Conservation (phyloP, 805 yeast species). For the Candida wancherniae region DNA sequence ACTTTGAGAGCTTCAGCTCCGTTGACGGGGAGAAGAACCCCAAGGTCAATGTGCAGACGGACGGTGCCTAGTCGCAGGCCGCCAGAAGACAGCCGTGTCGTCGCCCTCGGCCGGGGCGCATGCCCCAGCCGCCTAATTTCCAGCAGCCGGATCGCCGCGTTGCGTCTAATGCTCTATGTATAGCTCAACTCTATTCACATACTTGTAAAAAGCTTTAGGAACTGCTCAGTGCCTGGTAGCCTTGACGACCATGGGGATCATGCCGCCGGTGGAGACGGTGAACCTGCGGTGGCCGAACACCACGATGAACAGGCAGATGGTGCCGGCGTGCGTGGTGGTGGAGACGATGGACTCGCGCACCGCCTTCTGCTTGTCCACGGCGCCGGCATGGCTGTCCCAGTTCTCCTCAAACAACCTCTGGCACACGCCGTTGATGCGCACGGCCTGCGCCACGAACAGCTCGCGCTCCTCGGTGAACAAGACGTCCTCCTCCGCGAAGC, state of each 20-base stretch:
- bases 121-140: no score
- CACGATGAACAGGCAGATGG: conserved; percentile 47
- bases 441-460: conserved; percentile 43
- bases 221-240: conserved; percentile 23
- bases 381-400: conserved; percentile 9
- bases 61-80: conserved; percentile 1
- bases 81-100: no score
- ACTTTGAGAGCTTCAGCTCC: conserved; percentile 10
- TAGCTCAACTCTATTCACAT: neutral
- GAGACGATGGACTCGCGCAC: conserved; percentile 29
- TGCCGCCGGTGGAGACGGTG: conserved; percentile 61
- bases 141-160: no score
- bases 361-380: conserved; percentile 22
- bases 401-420: conserved; percentile 28
- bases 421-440: conserved; percentile 45
- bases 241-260: conserved; percentile 55
- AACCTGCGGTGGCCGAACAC: conserved; percentile 53
- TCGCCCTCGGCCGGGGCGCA: no score
- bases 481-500: conserved; percentile 46
- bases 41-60: conserved; percentile 5
- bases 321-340: conserved; percentile 59
- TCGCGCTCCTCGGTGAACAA: conserved; percentile 47
- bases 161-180: no score
- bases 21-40: conserved; percentile 10
- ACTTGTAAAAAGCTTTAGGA: neutral